Conservation (phyloP, 371 early-diverging fungal species). For the Rhizomucor miehei region DNA sequence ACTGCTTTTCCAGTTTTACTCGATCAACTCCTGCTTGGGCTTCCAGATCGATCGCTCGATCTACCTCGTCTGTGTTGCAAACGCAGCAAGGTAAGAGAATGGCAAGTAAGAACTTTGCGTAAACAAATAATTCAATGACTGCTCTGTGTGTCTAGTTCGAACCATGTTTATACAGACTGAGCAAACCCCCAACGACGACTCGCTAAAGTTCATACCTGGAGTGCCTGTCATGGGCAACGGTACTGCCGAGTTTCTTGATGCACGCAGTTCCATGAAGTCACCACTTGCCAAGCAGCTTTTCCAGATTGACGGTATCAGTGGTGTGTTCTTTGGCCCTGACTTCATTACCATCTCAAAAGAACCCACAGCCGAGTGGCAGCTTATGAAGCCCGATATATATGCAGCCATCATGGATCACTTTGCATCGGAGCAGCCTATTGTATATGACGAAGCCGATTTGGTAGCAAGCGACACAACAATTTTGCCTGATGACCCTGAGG, state of each 20-base stretch:
- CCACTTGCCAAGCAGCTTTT: slow-evolving; percentile 90
- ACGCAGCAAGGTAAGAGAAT: slow-evolving; percentile 1
- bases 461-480: slow-evolving; percentile 69
- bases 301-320: slow-evolving; percentile 84
- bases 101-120: background rate
- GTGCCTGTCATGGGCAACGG: slow-evolving; percentile 66
- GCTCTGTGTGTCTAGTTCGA: slow-evolving; percentile 36
- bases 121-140: background rate
- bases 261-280: slow-evolving; percentile 76
- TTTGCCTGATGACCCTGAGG: slow-evolving; percentile 80
- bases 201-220: slow-evolving; percentile 93
- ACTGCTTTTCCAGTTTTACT: too few species aligned
- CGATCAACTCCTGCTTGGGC: too few species aligned
- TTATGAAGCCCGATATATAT: slow-evolving; percentile 95
- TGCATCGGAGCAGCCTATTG: slow-evolving; percentile 78
- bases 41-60: too few species aligned
- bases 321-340: slow-evolving; percentile 89
- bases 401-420: slow-evolving; percentile 94
- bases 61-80: too few species aligned
- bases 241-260: slow-evolving; percentile 77
- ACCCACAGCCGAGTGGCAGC: slow-evolving; percentile 80
- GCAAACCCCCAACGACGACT: slow-evolving; percentile 89
- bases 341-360: slow-evolving; percentile 93
- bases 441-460: slow-evolving; percentile 52
- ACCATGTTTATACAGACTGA: slow-evolving; percentile 96